Evolutionary conservation across 2,329 filamentous ascomycete species (phyloP), one percentile per base, ranked within the genome.

Genomic region (Tolypocladium cylindrosporum): DNA sequence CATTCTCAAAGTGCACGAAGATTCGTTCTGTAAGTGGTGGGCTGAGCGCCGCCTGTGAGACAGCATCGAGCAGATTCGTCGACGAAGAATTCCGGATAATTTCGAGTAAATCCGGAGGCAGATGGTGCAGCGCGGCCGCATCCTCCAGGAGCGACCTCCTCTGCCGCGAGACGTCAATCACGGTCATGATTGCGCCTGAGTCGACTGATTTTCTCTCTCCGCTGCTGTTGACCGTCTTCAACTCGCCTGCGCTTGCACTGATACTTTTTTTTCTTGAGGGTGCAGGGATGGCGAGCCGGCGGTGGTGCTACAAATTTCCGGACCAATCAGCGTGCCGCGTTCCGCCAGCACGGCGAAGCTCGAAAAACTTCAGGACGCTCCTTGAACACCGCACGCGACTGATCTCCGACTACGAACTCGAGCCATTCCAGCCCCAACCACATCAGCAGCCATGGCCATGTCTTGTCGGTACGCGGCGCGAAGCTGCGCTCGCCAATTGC

Each of bases 1-100:
- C 75, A 61, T 81, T 77, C 69, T 89, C 85, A 71, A 92, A 91
- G 67, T 88, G 81, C 63, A 82, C 77, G 68, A 94, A 91, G 68
- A 96, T 77, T 58, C 78, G 77, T 68, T 90, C 84, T 66, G 90
- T 93, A 71, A 85, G 81, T 73, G 78, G 76, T 65, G 89, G 79
- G 66, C 84, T 79, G 67, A 96, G 81, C 59, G 90, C 85, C 60
- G 85, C 82, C 65, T 80, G 76, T 64, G 89, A 82, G 67, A 95
- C 77, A 64, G 83, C 82, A 70, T 90, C 83, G 45, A 95, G 81
- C 71, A 91, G 86, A 67, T 82, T 80, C 64, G 81, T 79, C 68
- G 86, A 81, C 59, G 80, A 79, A 67, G 84, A 79, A 67, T 83
- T 76, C 69, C 80, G 81, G 70, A 94, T 82, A 63, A 87, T 77